These are phyloP conservation scores for Xylaria sp. DNA, from an alignment of 2,329 filamentous ascomycete genomes.

Conservation along the genomic window DNA sequence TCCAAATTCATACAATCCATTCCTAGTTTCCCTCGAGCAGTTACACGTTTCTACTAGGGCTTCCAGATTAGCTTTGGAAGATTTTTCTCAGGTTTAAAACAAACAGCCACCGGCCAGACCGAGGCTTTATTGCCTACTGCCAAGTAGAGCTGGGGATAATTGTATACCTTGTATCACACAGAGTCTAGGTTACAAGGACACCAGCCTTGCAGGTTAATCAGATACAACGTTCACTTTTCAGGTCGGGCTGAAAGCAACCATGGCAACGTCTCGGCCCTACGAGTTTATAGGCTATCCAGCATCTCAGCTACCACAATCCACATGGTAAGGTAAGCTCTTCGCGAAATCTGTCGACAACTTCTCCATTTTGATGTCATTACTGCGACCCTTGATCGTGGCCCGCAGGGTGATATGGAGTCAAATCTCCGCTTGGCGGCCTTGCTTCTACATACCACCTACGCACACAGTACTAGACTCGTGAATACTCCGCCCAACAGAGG, in stretches of 20 bases:
- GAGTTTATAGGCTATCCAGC: not conserved
- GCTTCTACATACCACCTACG: too few relatives aligned
- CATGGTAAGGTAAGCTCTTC: slow-evolving; percentile 8
- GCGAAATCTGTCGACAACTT: slow-evolving; percentile 8
- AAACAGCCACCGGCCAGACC: not conserved
- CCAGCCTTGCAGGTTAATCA: too few relatives aligned
- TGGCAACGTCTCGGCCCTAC: slow-evolving; percentile 1
- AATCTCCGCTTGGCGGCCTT: slow-evolving; percentile 11
- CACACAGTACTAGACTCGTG: slow-evolving; percentile 13
- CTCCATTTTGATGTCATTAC: slow-evolving; percentile 25
- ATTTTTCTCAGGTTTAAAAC: too few relatives aligned
- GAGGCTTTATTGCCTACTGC: too few relatives aligned
- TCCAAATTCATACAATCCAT: not conserved
- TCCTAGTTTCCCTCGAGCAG: too few relatives aligned
- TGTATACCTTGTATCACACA: not conserved
- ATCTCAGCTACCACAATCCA: slow-evolving; percentile 13
- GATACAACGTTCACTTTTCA: slow-evolving; percentile 9
- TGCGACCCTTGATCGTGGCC: slow-evolving; percentile 12
- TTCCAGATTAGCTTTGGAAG: not conserved
- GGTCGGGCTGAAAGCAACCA: slow-evolving; percentile 13
- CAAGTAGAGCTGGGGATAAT: too few relatives aligned
- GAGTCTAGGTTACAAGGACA: slow-evolving; percentile 1
- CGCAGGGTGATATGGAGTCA: slow-evolving; percentile 10
- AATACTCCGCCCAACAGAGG: not conserved
- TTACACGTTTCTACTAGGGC: not conserved